Evolutionary conservation across 1,139 yeast species (phyloP).

Genomic region (Petasospora fabianii): DNA sequence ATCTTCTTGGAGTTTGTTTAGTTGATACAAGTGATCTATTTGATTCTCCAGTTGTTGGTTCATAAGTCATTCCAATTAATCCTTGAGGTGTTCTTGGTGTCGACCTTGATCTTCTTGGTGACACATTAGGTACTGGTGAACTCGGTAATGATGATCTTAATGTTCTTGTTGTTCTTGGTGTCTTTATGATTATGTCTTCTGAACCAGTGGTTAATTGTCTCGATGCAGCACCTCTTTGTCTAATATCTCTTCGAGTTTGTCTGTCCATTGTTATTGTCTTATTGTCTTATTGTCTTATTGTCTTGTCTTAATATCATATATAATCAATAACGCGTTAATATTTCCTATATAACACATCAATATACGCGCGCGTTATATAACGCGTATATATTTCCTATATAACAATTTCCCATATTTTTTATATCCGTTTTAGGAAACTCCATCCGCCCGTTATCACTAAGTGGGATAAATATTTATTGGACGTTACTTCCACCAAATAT

Average conservation of each 20-base stretch:
- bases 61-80: too few species aligned
- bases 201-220: constrained; percentile 20
- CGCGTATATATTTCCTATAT: too few species aligned
- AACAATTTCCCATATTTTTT: too few species aligned
- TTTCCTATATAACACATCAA: neutral
- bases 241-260: constrained; percentile 13
- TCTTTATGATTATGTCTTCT: constrained; percentile 18
- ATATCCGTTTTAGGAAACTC: too few species aligned
- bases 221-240: constrained; percentile 25
- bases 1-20: too few species aligned
- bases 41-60: too few species aligned
- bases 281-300: neutral
- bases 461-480: neutral
- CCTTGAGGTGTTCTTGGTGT: too few species aligned
- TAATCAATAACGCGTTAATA: constrained; percentile 1
- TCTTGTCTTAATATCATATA: neutral
- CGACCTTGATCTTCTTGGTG: constrained; percentile 20
- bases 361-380: neutral
- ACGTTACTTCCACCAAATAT: too few species aligned
- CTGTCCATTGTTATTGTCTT: constrained; percentile 15
- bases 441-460: too few species aligned
- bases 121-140: too few species aligned
- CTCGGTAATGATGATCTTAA: neutral
- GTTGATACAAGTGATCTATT: too few species aligned
- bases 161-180: constrained; percentile 21